Percentiles rank a stretch among this genome's conserved stretches.
Conservation (phyloP, 345 rosid species). For the Brassica carinata region DNA sequence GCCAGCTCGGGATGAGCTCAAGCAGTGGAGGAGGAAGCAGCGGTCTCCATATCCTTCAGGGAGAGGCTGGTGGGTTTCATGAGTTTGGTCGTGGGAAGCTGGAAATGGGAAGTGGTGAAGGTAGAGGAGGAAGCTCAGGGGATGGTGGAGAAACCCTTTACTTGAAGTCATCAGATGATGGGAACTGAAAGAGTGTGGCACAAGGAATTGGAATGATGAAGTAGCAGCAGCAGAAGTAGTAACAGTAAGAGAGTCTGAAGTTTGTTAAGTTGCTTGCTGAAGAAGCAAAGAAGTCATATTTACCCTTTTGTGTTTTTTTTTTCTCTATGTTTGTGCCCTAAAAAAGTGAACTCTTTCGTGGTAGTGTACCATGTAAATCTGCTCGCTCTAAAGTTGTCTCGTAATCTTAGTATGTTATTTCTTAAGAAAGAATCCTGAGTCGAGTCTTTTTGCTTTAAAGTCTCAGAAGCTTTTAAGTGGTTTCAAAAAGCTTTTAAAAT, state of each 20-base stretch:
- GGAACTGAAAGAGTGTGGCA: conserved; percentile 52
- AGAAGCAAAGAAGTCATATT: conserved; percentile 30
- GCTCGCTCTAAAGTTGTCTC: conserved; percentile 34
- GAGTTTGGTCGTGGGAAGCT: conserved; percentile 87
- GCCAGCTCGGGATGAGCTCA: conserved; percentile 91
- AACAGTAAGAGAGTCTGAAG: conserved; percentile 32
- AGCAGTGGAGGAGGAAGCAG: conserved; percentile 71
- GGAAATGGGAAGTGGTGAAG: conserved; percentile 78
- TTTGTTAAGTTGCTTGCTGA: conserved; percentile 29
- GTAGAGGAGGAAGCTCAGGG: conserved; percentile 78
- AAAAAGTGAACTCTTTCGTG: conserved; percentile 34
- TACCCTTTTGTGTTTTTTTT: conserved; percentile 10
- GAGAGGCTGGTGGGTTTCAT: conserved; percentile 60
- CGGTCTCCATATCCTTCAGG: conserved; percentile 45
- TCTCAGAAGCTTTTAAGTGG: not conserved
- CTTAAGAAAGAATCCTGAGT: not conserved
- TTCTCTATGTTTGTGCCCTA: conserved; percentile 30
- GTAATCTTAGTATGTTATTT: conserved; percentile 32
- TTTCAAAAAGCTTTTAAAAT: not conserved
- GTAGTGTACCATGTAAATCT: conserved; percentile 40
- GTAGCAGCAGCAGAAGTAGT: conserved; percentile 27
- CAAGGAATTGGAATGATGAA: conserved; percentile 26
- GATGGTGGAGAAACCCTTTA: conserved; percentile 92
- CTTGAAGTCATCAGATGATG: conserved; percentile 78
- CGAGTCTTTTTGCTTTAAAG: conserved; percentile 4